Conservation (phyloP, 2,329 filamentous ascomycete species). For the Beauveria australis region DNA sequence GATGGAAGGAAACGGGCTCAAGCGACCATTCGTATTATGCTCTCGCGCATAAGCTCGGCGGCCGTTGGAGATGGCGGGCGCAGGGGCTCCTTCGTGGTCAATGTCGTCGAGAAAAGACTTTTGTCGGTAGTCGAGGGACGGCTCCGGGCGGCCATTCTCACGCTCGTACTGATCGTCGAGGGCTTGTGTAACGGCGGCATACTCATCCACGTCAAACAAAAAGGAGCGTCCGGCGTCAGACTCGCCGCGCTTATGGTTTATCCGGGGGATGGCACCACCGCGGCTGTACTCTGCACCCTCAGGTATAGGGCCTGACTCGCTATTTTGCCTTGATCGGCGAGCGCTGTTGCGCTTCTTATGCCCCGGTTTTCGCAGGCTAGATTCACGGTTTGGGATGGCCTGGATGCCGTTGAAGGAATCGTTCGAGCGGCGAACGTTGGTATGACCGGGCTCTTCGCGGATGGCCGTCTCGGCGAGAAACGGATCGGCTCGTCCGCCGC, state of each 20-base stretch:
- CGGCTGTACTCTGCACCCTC: conserved; percentile 29
- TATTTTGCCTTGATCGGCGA: conserved; percentile 41
- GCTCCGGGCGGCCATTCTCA: conserved; percentile 14
- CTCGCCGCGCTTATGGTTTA: conserved; percentile 11
- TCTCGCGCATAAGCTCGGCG: conserved; percentile 43
- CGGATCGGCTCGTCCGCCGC: conserved; percentile 34
- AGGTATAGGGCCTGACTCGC: conserved; percentile 34
- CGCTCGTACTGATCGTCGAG: conserved; percentile 24
- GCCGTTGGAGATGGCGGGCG: conserved; percentile 58
- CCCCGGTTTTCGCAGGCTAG: conserved; percentile 54
- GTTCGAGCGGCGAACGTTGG: conserved; percentile 19
- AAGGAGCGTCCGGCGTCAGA: conserved; percentile 8
- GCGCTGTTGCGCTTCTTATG: conserved; percentile 45
- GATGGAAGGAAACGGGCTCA: conserved; percentile 35
- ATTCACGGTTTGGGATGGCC: conserved; percentile 58
- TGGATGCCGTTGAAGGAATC: conserved; percentile 31
- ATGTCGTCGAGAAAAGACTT: conserved; percentile 4
- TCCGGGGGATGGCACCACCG: background rate
- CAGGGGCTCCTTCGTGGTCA: conserved; percentile 59
- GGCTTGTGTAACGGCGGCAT: conserved; percentile 13
- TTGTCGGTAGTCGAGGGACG: conserved; percentile 15
- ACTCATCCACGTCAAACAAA: conserved; percentile 12
- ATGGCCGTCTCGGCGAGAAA: conserved; percentile 46
- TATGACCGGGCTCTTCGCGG: conserved; percentile 41
- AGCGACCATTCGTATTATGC: conserved; percentile 36